Conservation (phyloP, 805 yeast genomes). For the Candida odintsovae region DNA sequence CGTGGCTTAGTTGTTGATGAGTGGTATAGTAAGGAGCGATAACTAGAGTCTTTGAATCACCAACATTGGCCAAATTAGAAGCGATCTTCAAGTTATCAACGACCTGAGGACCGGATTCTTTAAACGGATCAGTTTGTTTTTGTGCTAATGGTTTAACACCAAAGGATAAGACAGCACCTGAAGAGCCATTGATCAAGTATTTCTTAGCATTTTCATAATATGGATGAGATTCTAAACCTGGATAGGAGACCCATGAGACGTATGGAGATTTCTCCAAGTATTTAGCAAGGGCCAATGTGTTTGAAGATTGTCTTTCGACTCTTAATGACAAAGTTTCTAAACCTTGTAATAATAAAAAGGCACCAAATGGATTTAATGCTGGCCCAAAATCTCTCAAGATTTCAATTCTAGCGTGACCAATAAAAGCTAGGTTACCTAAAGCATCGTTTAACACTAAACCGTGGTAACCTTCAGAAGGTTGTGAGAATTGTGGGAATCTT, state of each 20-base stretch:
- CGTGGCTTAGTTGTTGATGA: conserved; percentile 83
- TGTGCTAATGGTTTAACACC: conserved; percentile 70
- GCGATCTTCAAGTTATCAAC: conserved; percentile 83
- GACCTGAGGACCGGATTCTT: conserved; percentile 74
- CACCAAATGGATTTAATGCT: conserved; percentile 77
- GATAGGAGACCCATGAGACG: conserved; percentile 88
- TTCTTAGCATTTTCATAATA: conserved; percentile 80
- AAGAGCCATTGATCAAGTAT: conserved; percentile 64
- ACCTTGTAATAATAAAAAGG: conserved; percentile 86
- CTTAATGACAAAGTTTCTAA: conserved; percentile 90
- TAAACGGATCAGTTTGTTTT: conserved; percentile 52
- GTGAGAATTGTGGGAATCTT: conserved; percentile 84
- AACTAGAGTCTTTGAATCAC: conserved; percentile 92
- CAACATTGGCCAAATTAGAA: conserved; percentile 92
- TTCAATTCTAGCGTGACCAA: conserved; percentile 77
- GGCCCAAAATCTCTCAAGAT: conserved; percentile 92
- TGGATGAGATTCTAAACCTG: conserved; percentile 76
- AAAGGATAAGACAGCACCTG: conserved; percentile 84
- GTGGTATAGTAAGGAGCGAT: conserved; percentile 96
- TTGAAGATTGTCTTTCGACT: conserved; percentile 85
- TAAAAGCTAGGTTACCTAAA: conserved; percentile 73
- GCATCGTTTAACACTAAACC: conserved; percentile 80
- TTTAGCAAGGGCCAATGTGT: conserved; percentile 75
- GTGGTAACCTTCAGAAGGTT: conserved; percentile 92
- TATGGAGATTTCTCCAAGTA: conserved; percentile 66